These are phyloP conservation scores for Parmelia sp. DNA, from an alignment of 495 filamentous ascomycete genomes.

Conservation along the genomic window DNA sequence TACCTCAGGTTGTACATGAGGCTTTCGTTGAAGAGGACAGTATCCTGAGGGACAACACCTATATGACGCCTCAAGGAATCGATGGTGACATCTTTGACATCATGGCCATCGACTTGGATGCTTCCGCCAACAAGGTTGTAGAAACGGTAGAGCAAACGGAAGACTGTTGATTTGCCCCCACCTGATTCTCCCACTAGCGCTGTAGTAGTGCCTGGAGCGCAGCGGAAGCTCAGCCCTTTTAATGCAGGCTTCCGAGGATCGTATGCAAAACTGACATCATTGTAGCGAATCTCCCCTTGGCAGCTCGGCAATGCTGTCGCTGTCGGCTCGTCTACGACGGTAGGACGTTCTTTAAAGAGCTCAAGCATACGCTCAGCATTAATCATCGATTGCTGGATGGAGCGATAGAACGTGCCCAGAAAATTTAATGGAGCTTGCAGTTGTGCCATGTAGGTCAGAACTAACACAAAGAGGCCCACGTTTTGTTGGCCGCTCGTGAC, in stretches of 20 bases:
- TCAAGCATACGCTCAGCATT: constrained; percentile 93
- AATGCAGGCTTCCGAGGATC: constrained; percentile 82
- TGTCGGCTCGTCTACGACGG: constrained; percentile 64
- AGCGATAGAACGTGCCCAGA: constrained; percentile 96
- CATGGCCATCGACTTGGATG: constrained; percentile 75
- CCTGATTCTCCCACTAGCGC: constrained; percentile 94
- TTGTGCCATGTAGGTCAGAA: constrained; percentile 88
- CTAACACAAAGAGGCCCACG: constrained; percentile 71
- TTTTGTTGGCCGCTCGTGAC: constrained; percentile 63
- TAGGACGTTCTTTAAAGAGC: constrained; percentile 89
- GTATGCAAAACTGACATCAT: constrained; percentile 85
- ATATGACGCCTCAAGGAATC: constrained; percentile 87
- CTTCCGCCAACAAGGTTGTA: constrained; percentile 74
- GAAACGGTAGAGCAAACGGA: constrained; percentile 90
- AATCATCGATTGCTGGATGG: constrained; percentile 93
- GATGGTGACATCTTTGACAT: constrained; percentile 81
- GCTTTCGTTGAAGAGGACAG: constrained; percentile 92
- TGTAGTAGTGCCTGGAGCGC: constrained; percentile 83
- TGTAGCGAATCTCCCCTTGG: constrained; percentile 75
- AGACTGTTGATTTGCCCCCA: constrained; percentile 96
- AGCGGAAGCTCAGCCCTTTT: constrained; percentile 72
- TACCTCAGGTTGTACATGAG: constrained; percentile 97
- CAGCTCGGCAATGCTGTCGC: constrained; percentile 55
- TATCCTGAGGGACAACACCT: constrained; percentile 95
- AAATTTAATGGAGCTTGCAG: constrained; percentile 91